Evolutionary conservation across 2,329 filamentous ascomycete species (phyloP), one percentile per base, ranked within the genome.

Genomic region (Xylaria sp.): DNA sequence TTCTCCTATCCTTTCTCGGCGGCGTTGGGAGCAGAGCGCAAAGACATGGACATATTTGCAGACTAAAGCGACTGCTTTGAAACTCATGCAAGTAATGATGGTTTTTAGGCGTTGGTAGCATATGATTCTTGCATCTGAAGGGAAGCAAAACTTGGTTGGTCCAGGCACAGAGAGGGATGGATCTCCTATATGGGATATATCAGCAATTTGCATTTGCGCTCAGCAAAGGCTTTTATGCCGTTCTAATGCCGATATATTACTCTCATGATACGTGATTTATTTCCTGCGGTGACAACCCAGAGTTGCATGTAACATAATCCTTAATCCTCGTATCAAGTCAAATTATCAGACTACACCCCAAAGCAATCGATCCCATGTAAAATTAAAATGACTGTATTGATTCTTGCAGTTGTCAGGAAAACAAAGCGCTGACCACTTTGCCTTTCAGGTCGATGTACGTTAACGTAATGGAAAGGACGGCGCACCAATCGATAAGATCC

Each of bases 31-130:
- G 50, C 60, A 62, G 39, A 61, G 44, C 31, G 44, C 25, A 22
- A 56, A 45, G 53, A 31, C 42, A 62, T 45, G 42, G 57, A 44
- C 42, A 65, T 49, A 50, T 33, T 44, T 36, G 39, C 51, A 51
- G 53, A 61, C 47, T 11, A 20, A 62, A 39, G 42, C 25, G 17
- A 31, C 27, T 54, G 56, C 55, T 51, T 69, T 47, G 11, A 25
- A 55, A 13, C 17, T 38, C 36, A 53, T 27, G 27, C 13, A 38
- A 61, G 33, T 15, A 39, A n/a, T 22, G 33, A 25, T 33, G 61
- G 55, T 61, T 62, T 44, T 20, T 36, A 39, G 69, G 69, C 69
- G 69, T 71, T 70, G 45, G 54, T 64, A 50, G 54, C 44, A 68
- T 59, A 58, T 51, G 29, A 53, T 33, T 61, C 61, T 69, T 69